A percentile compares a stretch with the other conserved stretches of the same genome.
These are phyloP conservation scores for Termitomyces sp. DNA, from an alignment of 768 basidiomycete species.

Conservation along the genomic window DNA sequence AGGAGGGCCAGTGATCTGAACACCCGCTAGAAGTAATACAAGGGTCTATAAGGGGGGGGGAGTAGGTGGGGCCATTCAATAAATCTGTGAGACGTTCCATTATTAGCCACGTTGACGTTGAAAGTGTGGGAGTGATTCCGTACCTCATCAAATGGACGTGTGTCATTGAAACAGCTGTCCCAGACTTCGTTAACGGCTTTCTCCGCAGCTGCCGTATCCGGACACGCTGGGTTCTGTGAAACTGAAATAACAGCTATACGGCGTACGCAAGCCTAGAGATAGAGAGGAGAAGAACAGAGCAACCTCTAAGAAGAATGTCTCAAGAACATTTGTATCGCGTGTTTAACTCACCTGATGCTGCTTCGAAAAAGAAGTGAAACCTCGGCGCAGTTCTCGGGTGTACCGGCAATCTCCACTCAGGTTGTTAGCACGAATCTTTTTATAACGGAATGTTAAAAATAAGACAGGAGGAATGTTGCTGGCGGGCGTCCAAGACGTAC, in stretches of 20 bases:
- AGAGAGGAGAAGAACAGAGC: conserved; percentile 6
- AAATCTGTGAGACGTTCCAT: conserved; percentile 13
- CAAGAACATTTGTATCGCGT: conserved; percentile 1
- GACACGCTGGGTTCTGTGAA: conserved; percentile 74
- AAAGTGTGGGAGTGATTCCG: conserved; percentile 8
- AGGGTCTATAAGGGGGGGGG: background rate
- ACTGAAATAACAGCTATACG: conserved; percentile 85
- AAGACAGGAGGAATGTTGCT: background rate
- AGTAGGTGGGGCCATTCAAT: conserved; percentile 6
- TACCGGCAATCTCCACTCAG: conserved; percentile 92
- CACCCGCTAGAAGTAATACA: background rate
- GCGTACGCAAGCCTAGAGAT: conserved; percentile 77
- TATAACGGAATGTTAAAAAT: background rate
- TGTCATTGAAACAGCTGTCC: conserved; percentile 95
- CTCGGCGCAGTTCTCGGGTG: conserved; percentile 75
- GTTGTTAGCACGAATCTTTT: conserved; percentile 91
- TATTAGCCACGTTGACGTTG: background rate
- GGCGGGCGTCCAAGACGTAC: conserved; percentile 34
- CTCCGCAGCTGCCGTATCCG: conserved; percentile 73
- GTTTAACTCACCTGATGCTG: conserved; percentile 79
- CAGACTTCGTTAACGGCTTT: conserved; percentile 94
- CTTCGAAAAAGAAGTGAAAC: conserved; percentile 79
- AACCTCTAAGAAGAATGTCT: background rate
- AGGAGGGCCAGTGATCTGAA: background rate
- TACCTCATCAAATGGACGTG: conserved; percentile 96